Conservation (phyloP, 345 rosid genomes). For the Tarenaya hassleriana region DNA sequence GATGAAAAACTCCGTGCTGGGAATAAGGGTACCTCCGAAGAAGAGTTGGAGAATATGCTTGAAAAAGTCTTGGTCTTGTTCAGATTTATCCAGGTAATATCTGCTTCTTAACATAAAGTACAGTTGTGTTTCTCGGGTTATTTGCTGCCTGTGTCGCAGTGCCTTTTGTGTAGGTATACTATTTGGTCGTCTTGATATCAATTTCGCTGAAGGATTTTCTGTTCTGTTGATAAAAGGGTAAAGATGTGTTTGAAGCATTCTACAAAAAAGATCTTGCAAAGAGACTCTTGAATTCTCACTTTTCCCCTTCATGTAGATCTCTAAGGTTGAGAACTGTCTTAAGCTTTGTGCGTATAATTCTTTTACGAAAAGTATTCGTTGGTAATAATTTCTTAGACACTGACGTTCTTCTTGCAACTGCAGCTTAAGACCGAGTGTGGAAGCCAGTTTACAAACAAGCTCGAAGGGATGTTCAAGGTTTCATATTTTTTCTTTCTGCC, state of each 20-base stretch:
- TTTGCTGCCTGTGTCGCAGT: slow-evolving; percentile 2
- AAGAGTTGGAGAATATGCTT: slow-evolving; percentile 95
- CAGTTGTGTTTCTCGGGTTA: slow-evolving; percentile 12
- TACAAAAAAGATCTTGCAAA: slow-evolving; percentile 98
- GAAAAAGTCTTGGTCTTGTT: slow-evolving; percentile 94
- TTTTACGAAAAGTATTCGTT: neutral
- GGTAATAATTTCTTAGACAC: slow-evolving; percentile 7
- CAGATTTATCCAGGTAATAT: slow-evolving; percentile 90
- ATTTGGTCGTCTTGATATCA: slow-evolving; percentile 19
- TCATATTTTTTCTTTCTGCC: slow-evolving; percentile 15
- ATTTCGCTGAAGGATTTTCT: too few relatives aligned
- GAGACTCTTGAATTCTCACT: too few relatives aligned
- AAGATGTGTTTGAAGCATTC: slow-evolving; percentile 97
- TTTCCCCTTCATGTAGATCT: too few relatives aligned
- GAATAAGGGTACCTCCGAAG: slow-evolving; percentile 98
- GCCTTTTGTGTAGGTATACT: slow-evolving; percentile 5
- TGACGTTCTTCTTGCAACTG: slow-evolving; percentile 26
- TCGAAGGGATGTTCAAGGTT: slow-evolving; percentile 99
- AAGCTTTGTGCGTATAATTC: too few relatives aligned
- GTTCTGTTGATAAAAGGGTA: slow-evolving; percentile 52
- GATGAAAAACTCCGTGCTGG: slow-evolving; percentile 99
- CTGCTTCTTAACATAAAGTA: slow-evolving; percentile 1
- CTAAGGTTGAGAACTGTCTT: slow-evolving; percentile 52
- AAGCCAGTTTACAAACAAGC: slow-evolving; percentile 96
- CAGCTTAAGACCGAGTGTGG: slow-evolving; percentile 99